Conservation (phyloP, 352 stramenopile species). For the Phytopythium vexans region DNA sequence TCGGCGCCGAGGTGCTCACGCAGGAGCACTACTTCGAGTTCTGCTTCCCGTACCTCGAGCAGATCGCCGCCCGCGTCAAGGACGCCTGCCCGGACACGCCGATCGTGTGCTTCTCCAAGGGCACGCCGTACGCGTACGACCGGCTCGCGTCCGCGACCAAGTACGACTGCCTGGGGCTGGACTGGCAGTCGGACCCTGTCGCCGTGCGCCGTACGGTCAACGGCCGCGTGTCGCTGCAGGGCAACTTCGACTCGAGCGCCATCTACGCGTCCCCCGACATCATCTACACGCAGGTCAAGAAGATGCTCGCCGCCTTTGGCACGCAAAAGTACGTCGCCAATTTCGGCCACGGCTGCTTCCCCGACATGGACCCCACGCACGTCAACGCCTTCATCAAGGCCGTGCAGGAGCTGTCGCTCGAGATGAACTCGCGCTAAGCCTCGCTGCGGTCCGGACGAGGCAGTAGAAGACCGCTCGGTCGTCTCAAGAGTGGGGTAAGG, state of each 20-base stretch:
- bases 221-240: conserved; percentile 80
- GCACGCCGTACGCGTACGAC: conserved; percentile 76
- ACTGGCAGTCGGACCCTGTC: conserved; percentile 93
- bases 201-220: conserved; percentile 64
- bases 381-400: conserved; percentile 96
- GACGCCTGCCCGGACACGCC: conserved; percentile 56
- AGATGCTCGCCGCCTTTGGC: conserved; percentile 94
- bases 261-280: conserved; percentile 86
- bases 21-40: conserved; percentile 95
- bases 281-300: conserved; percentile 85
- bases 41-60: conserved; percentile 89
- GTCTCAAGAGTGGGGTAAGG: conserved; percentile 5
- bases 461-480: conserved; percentile 3
- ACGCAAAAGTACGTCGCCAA: conserved; percentile 97
- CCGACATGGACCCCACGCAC: conserved; percentile 93
- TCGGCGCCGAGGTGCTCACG: conserved; percentile 93
- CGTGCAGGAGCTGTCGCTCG: conserved; percentile 92
- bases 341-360: conserved; percentile 96
- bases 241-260: conserved; percentile 91
- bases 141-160: conserved; percentile 62
- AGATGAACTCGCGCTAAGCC: conserved; percentile 67
- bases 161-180: conserved; percentile 95
- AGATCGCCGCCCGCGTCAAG: conserved; percentile 81
- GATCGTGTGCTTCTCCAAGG: conserved; percentile 86
- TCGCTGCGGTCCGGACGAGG: background rate